Conservation (phyloP, 176 grass and related monocot genomes). For the Leersia perrieri region DNA sequence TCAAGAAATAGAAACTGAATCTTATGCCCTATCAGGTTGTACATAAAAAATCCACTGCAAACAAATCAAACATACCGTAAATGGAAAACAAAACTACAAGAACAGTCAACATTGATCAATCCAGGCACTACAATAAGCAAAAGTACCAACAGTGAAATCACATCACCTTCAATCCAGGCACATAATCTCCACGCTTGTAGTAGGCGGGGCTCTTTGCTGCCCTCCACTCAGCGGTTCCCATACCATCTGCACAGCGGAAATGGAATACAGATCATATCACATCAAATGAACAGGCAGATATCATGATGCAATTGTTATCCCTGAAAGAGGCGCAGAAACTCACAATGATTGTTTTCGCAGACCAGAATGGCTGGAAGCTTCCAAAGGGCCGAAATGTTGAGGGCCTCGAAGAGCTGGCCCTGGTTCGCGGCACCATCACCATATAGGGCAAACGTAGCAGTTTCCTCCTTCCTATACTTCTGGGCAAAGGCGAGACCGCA, state of each 20-base stretch:
- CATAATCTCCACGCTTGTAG: conserved; percentile 98
- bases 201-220: conserved; percentile 83
- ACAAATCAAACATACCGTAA: not conserved
- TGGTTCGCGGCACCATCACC: conserved; percentile 95
- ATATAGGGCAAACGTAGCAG: conserved; percentile 75
- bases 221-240: conserved; percentile 96
- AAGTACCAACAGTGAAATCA: not conserved
- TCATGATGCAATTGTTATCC: not conserved
- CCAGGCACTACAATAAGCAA: not conserved
- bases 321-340: conserved; percentile 10
- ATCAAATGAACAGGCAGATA: not conserved
- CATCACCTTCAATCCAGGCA: conserved; percentile 86
- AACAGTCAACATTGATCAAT: conserved; percentile 13
- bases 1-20: not conserved
- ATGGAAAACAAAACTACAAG: not conserved
- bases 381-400: conserved; percentile 96
- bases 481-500: conserved; percentile 90
- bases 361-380: conserved; percentile 81
- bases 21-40: not conserved
- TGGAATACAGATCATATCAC: not conserved
- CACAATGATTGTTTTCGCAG: conserved; percentile 99
- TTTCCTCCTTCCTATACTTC: conserved; percentile 87
- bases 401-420: conserved; percentile 98
- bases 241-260: conserved; percentile 63
- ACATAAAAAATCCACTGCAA: conserved; percentile 5